Evolutionary conservation across 2,329 filamentous ascomycete genomes (phyloP).

Genomic region (Aspergillus sp.): DNA sequence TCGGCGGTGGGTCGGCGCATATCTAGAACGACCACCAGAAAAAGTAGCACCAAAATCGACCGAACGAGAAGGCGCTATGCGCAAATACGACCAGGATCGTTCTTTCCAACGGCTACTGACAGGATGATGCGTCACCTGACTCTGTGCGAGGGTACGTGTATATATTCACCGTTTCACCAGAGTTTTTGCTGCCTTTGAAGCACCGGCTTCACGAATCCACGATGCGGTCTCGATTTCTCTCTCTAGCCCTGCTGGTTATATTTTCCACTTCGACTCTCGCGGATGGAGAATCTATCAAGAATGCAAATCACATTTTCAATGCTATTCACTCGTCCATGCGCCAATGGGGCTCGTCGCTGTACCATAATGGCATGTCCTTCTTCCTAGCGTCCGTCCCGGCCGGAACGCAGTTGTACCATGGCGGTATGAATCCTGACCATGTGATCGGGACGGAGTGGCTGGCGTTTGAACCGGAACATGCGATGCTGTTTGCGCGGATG

Average conservation of each 20-base stretch:
- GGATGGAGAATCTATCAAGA: slow-evolving; percentile 19
- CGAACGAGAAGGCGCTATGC: too few relatives aligned
- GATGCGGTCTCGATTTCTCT: not conserved
- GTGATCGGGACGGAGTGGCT: slow-evolving; percentile 60
- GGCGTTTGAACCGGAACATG: slow-evolving; percentile 71
- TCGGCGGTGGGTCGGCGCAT: not conserved
- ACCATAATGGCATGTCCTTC: slow-evolving; percentile 70
- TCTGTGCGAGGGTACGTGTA: too few relatives aligned
- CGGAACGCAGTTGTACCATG: slow-evolving; percentile 63
- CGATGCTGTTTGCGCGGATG: slow-evolving; percentile 53
- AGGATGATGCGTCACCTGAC: too few relatives aligned
- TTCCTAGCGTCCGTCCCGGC: slow-evolving; percentile 60
- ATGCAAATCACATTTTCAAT: slow-evolving; percentile 65
- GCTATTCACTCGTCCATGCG: slow-evolving; percentile 64
- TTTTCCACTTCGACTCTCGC: not conserved
- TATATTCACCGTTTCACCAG: too few relatives aligned
- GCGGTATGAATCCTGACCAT: slow-evolving; percentile 40
- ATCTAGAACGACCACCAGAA: too few relatives aligned
- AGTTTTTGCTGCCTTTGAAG: too few relatives aligned
- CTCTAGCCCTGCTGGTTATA: not conserved
- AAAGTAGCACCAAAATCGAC: too few relatives aligned
- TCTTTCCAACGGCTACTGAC: too few relatives aligned
- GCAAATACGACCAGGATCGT: too few relatives aligned
- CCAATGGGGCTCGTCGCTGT: slow-evolving; percentile 65
- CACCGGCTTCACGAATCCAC: too few relatives aligned